These are phyloP conservation scores for Lepidium sativum DNA, from an alignment of 345 rosid species.

Conservation along the genomic window DNA sequence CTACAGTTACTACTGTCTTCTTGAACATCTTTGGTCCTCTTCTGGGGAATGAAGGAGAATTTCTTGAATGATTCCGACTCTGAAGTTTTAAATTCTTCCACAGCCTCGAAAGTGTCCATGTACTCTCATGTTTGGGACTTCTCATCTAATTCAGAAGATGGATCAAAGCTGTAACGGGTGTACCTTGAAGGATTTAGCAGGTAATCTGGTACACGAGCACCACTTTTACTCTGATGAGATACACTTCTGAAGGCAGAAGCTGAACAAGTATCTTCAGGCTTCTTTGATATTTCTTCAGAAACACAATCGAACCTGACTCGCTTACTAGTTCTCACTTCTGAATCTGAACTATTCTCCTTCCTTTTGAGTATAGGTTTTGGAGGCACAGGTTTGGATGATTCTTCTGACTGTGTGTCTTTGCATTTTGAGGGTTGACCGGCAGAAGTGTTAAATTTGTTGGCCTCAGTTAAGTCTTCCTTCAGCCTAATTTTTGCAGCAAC, in stretches of 20 bases:
- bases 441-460: slow-evolving; percentile 24
- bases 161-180: slow-evolving; percentile 44
- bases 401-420: slow-evolving; percentile 12
- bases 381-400: slow-evolving; percentile 3
- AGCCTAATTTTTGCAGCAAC: slow-evolving; percentile 65
- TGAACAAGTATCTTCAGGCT: slow-evolving; percentile 21
- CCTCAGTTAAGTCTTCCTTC: slow-evolving; percentile 65
- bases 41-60: slow-evolving; percentile 46
- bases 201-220: slow-evolving; percentile 46
- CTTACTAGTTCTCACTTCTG: slow-evolving; percentile 38
- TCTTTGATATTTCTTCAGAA: slow-evolving; percentile 16
- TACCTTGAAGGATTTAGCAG: slow-evolving; percentile 50
- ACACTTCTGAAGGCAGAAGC: slow-evolving; percentile 12
- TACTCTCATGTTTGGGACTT: slow-evolving; percentile 31
- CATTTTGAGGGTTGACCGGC: slow-evolving; percentile 18
- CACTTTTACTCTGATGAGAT: slow-evolving; percentile 9
- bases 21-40: slow-evolving; percentile 19
- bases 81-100: slow-evolving; percentile 16
- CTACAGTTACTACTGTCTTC: slow-evolving; percentile 3
- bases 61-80: slow-evolving; percentile 26
- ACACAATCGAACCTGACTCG: slow-evolving; percentile 57
- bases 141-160: slow-evolving; percentile 31
- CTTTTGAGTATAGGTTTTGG: slow-evolving; percentile 58
- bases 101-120: slow-evolving; percentile 30
- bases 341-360: slow-evolving; percentile 33